These are phyloP conservation scores for Cryoendolithus antarcticus DNA, from an alignment of 2,329 filamentous ascomycete species.

Conservation along the genomic window DNA sequence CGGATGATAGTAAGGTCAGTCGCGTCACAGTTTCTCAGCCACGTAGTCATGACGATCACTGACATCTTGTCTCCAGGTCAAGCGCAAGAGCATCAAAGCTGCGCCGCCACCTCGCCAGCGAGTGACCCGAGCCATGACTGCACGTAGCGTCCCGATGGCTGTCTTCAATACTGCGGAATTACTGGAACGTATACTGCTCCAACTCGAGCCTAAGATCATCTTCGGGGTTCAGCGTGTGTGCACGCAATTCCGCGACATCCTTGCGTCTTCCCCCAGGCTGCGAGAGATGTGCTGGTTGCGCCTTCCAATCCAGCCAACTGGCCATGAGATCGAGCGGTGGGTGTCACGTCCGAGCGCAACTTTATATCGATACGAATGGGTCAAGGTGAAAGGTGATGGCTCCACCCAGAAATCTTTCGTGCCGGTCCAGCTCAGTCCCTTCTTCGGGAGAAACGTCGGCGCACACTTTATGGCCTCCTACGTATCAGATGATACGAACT, in stretches of 20 bases:
- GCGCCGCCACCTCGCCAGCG: too few species aligned
- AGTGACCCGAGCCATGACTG: conserved; percentile 1
- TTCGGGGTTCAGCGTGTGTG: background rate
- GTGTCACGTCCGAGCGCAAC: background rate
- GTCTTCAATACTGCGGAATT: conserved; percentile 5
- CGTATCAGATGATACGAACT: too few species aligned
- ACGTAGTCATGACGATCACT: background rate
- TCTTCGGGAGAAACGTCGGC: background rate
- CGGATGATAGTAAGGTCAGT: too few species aligned
- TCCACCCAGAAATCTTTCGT: background rate
- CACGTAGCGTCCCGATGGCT: background rate
- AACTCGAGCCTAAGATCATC: background rate
- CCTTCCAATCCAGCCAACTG: too few species aligned
- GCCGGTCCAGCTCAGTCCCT: background rate
- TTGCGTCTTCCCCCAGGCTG: background rate
- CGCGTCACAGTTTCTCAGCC: too few species aligned
- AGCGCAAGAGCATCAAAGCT: too few species aligned
- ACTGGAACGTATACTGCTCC: conserved; percentile 3
- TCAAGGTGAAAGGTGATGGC: background rate
- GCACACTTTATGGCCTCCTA: too few species aligned
- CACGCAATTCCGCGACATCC: background rate
- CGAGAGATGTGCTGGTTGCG: conserved; percentile 1
- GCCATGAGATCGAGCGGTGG: too few species aligned
- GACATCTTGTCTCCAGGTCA: background rate
- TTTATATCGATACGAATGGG: background rate